Conservation (phyloP, 441 rosid species). For the Capsella rubella region DNA sequence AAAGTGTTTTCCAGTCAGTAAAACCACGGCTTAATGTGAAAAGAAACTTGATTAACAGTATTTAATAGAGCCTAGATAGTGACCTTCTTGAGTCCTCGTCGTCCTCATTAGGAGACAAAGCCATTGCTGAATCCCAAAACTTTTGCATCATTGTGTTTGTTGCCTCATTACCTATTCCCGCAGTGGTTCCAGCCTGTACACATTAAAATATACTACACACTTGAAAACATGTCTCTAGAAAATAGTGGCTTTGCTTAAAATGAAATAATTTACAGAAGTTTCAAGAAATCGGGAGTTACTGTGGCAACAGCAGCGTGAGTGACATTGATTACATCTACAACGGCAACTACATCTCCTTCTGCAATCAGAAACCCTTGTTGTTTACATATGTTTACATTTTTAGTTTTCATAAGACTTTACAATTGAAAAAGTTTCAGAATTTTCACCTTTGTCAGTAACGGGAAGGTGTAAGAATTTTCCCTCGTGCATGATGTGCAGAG, state of each 20-base stretch:
- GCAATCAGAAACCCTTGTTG: conserved; percentile 41
- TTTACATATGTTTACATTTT: neutral
- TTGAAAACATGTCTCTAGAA: conserved; percentile 10
- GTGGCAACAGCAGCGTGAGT: conserved; percentile 97
- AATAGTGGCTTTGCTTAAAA: neutral
- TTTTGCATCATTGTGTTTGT: conserved; percentile 91
- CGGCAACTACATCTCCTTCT: conserved; percentile 67
- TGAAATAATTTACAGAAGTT: conserved; percentile 12
- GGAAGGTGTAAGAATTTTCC: conserved; percentile 99
- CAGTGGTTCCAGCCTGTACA: conserved; percentile 77
- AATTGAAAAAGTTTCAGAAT: conserved; percentile 14
- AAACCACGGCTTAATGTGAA: conserved; percentile 18
- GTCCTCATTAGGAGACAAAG: conserved; percentile 71
- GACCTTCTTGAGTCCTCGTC: conserved; percentile 86
- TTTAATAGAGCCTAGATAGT: conserved; percentile 15
- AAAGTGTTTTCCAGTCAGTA: conserved; percentile 24
- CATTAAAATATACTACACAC: neutral
- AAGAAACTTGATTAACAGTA: conserved; percentile 13
- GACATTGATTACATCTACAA: conserved; percentile 84
- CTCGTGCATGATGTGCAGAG: conserved; percentile 90
- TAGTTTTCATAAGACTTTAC: conserved; percentile 21
- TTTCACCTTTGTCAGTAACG: conserved; percentile 78
- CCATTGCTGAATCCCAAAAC: conserved; percentile 99
- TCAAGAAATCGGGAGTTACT: conserved; percentile 53
- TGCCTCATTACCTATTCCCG: conserved; percentile 76